Evolutionary conservation across 2,329 filamentous ascomycete genomes (phyloP).

Genomic region (Trichoderma citrinoviride): DNA sequence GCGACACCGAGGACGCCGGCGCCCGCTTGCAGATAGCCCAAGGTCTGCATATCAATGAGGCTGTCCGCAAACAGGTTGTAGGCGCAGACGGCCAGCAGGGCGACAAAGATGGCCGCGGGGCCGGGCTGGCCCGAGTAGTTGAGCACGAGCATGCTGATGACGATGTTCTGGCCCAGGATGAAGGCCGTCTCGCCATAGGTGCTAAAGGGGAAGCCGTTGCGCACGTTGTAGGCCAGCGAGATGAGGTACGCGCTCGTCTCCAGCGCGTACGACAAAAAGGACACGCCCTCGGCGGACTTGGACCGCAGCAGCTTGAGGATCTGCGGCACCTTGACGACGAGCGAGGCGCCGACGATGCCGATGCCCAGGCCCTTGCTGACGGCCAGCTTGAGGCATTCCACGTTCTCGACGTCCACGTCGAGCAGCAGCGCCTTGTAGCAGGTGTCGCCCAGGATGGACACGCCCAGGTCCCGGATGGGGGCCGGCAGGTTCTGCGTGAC

Average conservation of each 20-base stretch:
- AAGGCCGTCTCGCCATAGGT: constrained; percentile 94
- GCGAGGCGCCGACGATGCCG: constrained; percentile 85
- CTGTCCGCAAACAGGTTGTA: constrained; percentile 67
- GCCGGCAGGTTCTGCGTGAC: constrained; percentile 71
- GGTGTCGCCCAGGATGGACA: constrained; percentile 73
- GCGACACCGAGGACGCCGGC: constrained; percentile 80
- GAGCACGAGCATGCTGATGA: constrained; percentile 83
- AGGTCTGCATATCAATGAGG: constrained; percentile 61
- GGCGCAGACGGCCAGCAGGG: constrained; percentile 65
- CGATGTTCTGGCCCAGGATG: constrained; percentile 87
- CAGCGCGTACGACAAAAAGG: constrained; percentile 86
- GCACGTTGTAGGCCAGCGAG: constrained; percentile 85
- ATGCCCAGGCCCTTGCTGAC: constrained; percentile 91
- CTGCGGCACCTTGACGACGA: constrained; percentile 94
- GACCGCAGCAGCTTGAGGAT: constrained; percentile 87
- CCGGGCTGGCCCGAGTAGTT: constrained; percentile 70
- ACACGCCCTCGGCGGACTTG: constrained; percentile 77
- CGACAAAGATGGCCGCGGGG: constrained; percentile 74
- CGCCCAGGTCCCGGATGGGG: constrained; percentile 70
- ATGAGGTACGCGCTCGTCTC: constrained; percentile 88
- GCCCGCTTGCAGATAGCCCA: constrained; percentile 78
- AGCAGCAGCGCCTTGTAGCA: constrained; percentile 88
- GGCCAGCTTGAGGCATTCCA: constrained; percentile 80
- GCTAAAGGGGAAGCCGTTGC: constrained; percentile 90
- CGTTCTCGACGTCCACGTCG: constrained; percentile 74